Base-by-base conservation (phyloP, 257 asterid species). In the Verbena officinalis region DNA sequence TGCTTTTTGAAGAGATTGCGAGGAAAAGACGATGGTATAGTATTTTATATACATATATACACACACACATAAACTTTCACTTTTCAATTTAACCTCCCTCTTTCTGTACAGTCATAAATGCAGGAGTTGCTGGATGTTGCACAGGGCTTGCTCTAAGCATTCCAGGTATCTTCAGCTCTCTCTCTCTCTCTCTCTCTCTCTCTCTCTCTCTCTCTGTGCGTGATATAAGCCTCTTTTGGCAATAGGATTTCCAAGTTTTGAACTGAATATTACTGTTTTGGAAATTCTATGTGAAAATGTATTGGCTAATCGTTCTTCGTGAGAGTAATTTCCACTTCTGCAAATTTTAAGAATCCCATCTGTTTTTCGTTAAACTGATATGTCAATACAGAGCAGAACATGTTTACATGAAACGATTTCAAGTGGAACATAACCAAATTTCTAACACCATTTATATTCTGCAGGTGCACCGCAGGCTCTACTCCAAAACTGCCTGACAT, bases 111-210 rank as follows among this genome's bases (percentile, higher is more conserved):
- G 98, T 86, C 46, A 76, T 91, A 42, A 91, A 91, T 64, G 94
- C 96, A n/a, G 96, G 98, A 31, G 96, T 91, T 63, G 98, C 98
- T 57, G 98, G 96, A 36, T 91, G 98, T 72, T 91, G 98, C 79
- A 91, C 98, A 16, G 98, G 98, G 67, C 95, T 91, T 73, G 98
- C 95, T 23, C 80, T 91, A 50, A 91, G 96, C 77, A 79, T 86
- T 69, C 98, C 98, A 69, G 98, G 98, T 88, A 75, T 11, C 64
- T 36, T 40, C 17, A n/a, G 0, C 46, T 50, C 61, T 33, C 59
- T 17, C 40, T 54, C 48, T 50, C 31, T 31, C 40, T 40, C 17
- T 0, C 46, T 50, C 61, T 33, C 59, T 17, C 40, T 54, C 48
- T 50, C 31, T 31, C 23, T 59, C 10, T 12, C 59, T 44, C 9